Evolutionary conservation across 1,284 basidiomycete species (phyloP).

Genomic region (Rhodofomes roseus): DNA sequence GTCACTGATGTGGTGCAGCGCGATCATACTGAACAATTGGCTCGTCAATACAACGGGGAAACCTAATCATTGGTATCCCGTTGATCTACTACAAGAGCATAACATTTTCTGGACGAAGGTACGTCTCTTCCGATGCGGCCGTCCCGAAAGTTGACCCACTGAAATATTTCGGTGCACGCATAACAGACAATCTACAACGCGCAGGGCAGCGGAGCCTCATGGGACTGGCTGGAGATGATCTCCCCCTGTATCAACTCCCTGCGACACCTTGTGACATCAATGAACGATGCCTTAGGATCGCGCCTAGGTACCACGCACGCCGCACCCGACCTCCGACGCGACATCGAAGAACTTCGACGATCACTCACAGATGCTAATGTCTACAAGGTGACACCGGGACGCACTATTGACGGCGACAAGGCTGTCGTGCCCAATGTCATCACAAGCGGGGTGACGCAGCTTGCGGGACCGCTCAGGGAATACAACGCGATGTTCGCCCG

Average conservation of each 20-base stretch:
- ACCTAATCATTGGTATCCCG: conserved; percentile 26
- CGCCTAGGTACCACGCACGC: conserved; percentile 29
- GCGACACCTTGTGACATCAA: conserved; percentile 25
- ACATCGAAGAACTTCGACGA: conserved; percentile 6
- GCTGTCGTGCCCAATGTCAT: conserved; percentile 3
- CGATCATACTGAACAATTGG: conserved; percentile 36
- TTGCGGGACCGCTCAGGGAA: conserved; percentile 8
- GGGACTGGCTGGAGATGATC: conserved; percentile 37
- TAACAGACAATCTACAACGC: conserved; percentile 28
- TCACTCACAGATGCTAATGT: not conserved
- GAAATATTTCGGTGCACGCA: not conserved
- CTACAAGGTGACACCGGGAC: conserved; percentile 11
- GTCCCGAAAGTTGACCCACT: not conserved
- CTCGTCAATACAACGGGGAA: conserved; percentile 34
- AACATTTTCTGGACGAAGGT: conserved; percentile 37
- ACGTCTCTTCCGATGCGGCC: too few relatives aligned
- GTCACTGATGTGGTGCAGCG: conserved; percentile 11
- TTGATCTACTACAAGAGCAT: conserved; percentile 41
- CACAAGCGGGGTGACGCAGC: not conserved
- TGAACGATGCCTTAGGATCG: conserved; percentile 28
- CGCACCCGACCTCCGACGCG: conserved; percentile 20
- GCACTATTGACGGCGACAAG: conserved; percentile 7
- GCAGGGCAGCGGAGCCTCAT: conserved; percentile 33
- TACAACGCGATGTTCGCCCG: conserved; percentile 11
- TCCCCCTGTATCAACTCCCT: conserved; percentile 33